These are phyloP conservation scores for Alternaria rosae DNA, from an alignment of 2,329 filamentous ascomycete species.

Conservation along the genomic window DNA sequence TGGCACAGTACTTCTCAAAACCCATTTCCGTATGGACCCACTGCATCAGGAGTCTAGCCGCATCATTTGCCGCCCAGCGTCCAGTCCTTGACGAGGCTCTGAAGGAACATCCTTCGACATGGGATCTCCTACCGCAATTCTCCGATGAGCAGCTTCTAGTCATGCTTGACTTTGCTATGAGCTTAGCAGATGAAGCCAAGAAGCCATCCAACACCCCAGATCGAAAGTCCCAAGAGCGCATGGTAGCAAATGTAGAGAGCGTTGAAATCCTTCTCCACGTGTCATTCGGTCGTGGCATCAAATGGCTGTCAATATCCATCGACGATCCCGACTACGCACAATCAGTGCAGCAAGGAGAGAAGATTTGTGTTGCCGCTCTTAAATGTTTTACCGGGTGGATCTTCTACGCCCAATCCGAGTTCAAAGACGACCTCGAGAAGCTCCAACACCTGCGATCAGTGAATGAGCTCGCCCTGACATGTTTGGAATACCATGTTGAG, in stretches of 20 bases:
- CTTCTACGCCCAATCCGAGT: slow-evolving; percentile 72
- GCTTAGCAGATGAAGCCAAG: slow-evolving; percentile 70
- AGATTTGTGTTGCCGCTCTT: slow-evolving; percentile 43
- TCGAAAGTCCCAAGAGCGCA: slow-evolving; percentile 58
- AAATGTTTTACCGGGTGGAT: slow-evolving; percentile 67
- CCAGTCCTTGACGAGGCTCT: slow-evolving; percentile 59
- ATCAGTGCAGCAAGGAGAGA: slow-evolving; percentile 38
- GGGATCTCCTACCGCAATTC: slow-evolving; percentile 57
- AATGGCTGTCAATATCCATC: slow-evolving; percentile 39
- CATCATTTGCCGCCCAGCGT: slow-evolving; percentile 62
- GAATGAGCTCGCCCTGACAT: slow-evolving; percentile 66
- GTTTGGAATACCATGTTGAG: slow-evolving; percentile 64
- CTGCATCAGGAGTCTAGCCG: slow-evolving; percentile 69
- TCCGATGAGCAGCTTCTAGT: slow-evolving; percentile 62
- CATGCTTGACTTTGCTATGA: slow-evolving; percentile 70
- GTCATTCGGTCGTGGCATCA: slow-evolving; percentile 47
- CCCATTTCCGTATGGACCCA: slow-evolving; percentile 72
- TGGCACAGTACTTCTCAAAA: slow-evolving; percentile 77
- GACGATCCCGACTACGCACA: slow-evolving; percentile 33
- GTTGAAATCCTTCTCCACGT: slow-evolving; percentile 58
- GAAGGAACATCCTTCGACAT: slow-evolving; percentile 53
- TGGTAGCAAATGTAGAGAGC: slow-evolving; percentile 61
- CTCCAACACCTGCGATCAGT: slow-evolving; percentile 67
- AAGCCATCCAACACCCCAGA: slow-evolving; percentile 71
- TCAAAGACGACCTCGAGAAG: slow-evolving; percentile 64